Base-by-base conservation (phyloP, 140 eudicot genomes). In the Oenanthe javanica region DNA sequence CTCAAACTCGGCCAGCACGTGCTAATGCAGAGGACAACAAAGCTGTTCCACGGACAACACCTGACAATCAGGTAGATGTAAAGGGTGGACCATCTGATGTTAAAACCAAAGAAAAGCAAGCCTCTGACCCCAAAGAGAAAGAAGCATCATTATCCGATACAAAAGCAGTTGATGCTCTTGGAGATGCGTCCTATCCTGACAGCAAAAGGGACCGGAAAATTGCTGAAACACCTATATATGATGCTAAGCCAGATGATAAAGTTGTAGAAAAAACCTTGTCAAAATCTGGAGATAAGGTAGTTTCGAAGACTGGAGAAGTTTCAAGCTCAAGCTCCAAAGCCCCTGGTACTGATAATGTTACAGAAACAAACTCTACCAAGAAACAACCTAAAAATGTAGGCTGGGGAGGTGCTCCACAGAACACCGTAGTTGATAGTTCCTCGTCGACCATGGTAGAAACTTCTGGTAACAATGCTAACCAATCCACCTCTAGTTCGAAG, bases 1-100 rank as follows among this genome's bases (percentile, higher is more conserved):
- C 86, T 75, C 97, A 89, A 87, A 77, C 82, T 80, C 86, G 87
- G 45, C 5, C 84, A 54, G 42, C 47, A 8, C 86, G 83, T n/a
- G 47, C 48, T 61, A 84, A 69, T 52, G 84, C 52, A 12, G 92
- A 78, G 66, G 88, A 79, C 80, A 86, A 66, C 85, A 84, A 82
- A 49, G 81, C 83, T 47, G 72, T 81, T 36, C 64, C 54, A 23
- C 84, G 83, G 87, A 59, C 70, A 9, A 10, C 79, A 16, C 48
- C 84, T 67, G 90, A 77, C 55, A 85, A 67, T 84, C 88, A 83
- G 75, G 76, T 51, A 1, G 91, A 87, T 63, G 70, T 78, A 59
- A 88, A 82, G 73, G 82, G 54, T 38, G 91, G 79, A 70, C 75
- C 87, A 80, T 51, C 87, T 16, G 88, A 87, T 48, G 63, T 86